A percentile compares a stretch with the other conserved stretches of the same genome.
These are phyloP conservation scores for Cucurbita ficifolia DNA, from an alignment of 306 rosid genomes.

Conservation along the genomic window DNA sequence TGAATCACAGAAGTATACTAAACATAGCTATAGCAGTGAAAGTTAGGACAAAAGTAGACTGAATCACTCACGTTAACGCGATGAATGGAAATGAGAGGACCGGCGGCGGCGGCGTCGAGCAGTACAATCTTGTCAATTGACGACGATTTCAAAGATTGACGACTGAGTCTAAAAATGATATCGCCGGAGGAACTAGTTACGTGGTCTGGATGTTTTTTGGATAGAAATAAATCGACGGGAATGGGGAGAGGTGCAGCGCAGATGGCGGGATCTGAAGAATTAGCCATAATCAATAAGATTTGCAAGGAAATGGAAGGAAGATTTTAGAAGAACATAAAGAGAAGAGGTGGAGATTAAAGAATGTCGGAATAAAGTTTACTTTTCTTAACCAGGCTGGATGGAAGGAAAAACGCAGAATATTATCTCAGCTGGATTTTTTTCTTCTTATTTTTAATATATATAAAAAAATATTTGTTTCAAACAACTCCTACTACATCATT, in stretches of 20 bases:
- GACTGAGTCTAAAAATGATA: conserved; percentile 33
- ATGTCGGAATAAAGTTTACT: not conserved
- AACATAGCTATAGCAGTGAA: not conserved
- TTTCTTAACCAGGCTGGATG: not conserved
- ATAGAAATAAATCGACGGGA: conserved; percentile 66
- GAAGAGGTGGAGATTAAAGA: not conserved
- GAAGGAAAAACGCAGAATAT: not conserved
- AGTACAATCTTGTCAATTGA: conserved; percentile 20
- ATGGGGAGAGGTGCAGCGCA: conserved; percentile 20
- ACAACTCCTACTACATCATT: no score
- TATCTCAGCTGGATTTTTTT: not conserved
- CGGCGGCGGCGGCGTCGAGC: conserved; percentile 35
- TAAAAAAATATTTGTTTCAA: no score
- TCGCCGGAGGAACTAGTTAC: conserved; percentile 32
- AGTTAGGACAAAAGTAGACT: not conserved
- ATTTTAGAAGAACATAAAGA: not conserved
- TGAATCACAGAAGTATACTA: not conserved
- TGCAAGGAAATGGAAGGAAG: not conserved
- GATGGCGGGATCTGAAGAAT: conserved; percentile 4
- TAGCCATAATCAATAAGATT: not conserved
- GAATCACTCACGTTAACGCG: conserved; percentile 25
- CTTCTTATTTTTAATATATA: no score
- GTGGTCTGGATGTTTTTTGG: conserved; percentile 42
- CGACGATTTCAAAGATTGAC: conserved; percentile 23
- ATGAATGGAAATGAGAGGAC: conserved; percentile 38